Evolutionary conservation across 164 flowering plant genomes (phyloP), one percentile per base, ranked within the genome.

Genomic region (Tetracentron sinense): DNA sequence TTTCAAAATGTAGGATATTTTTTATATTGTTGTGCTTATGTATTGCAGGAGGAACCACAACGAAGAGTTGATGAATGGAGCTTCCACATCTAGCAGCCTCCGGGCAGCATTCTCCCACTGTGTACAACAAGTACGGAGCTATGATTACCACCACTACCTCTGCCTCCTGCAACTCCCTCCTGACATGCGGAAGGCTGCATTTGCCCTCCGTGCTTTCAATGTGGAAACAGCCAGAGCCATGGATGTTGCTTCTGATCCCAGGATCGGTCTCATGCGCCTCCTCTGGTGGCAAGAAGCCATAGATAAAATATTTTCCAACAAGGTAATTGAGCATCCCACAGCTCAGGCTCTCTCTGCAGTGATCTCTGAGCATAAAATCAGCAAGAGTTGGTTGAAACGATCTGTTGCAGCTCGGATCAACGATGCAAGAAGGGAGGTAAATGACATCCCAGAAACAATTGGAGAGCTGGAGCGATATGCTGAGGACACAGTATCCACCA

Each of bases 271-370:
- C 3, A 86, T 92, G 97, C 97, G 97, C 49, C 85, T 95, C n/a
- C 73, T 92, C 7, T 95, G 99, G 99, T 95, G 99, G 99, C 94
- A 88, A 68, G 97, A 95, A 68, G 85, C 92, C 56, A 78, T 95
- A 21, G 97, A 95, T 79, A 95, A 90, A 74, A 86, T 95, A 47
- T 89, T 67, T 66, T 71, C 89, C 38, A 70, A 78, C 50, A 86
- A 89, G 68, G 35, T 70, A 25, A 85, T 95, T 57, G 97, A 95
- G 69, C 94, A 95, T 56, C 99, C 97, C 42, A 81, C 78, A 7
- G 97, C 99, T 15, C 88, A 71, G 61, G 97, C 97, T 10, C 88
- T 95, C 14, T 72, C 94, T 14, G 75, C 84, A 7, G 77, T 88
- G 20, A 60, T 85, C 35, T 69, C 83, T 26, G 89, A 89, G 67